These are phyloP conservation scores for Aegilops tauschii DNA, from an alignment of 176 grass and related monocot species.

Conservation along the genomic window DNA sequence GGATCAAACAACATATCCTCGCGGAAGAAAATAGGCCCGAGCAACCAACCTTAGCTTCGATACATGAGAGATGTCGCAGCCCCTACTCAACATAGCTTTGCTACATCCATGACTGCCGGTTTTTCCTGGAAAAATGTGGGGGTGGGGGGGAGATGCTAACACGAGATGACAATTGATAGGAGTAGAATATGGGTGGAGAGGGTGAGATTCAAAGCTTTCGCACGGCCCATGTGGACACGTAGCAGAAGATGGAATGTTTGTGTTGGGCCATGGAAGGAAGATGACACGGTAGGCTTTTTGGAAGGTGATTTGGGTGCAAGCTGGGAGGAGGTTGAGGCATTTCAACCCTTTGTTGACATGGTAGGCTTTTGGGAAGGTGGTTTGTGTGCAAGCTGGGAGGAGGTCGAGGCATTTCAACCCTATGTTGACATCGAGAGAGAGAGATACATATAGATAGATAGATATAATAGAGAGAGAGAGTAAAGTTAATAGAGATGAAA, in stretches of 20 bases:
- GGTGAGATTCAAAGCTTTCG: background rate
- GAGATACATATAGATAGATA: no score
- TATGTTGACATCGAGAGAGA: no score
- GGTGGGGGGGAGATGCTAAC: background rate
- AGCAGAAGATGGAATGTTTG: background rate
- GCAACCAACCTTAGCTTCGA: background rate
- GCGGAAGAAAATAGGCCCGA: background rate
- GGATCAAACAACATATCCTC: background rate
- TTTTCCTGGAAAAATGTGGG: background rate
- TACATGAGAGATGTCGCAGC: background rate
- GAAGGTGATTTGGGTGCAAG: no score
- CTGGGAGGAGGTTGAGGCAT: no score
- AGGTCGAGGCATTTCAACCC: no score
- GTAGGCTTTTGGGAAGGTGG: no score
- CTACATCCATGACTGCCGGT: background rate
- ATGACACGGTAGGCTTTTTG: background rate
- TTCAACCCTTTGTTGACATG: no score
- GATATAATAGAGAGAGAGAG: no score
- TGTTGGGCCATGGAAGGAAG: no score
- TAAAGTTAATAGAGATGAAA: no score
- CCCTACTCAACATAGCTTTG: background rate
- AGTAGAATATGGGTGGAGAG: background rate
- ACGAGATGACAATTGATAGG: background rate
- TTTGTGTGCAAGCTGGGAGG: no score
- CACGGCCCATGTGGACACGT: background rate